Evolutionary conservation across 1,139 yeast genomes (phyloP).

Genomic region (Diutina siamensis): DNA sequence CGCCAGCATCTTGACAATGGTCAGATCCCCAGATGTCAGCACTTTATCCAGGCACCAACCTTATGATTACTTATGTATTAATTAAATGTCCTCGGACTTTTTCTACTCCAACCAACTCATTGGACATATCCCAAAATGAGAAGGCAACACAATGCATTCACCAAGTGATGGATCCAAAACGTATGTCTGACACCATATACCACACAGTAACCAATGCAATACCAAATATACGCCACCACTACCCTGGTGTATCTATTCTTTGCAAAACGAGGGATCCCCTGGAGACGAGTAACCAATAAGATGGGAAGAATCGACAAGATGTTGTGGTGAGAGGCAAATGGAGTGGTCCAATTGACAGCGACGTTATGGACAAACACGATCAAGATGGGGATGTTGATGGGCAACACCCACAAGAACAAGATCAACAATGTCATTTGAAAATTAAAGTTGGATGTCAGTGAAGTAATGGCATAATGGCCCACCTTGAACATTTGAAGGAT

Average conservation of each 20-base stretch:
- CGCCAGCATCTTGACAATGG: no score
- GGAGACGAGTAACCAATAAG: conserved; percentile 21
- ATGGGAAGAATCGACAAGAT: conserved; percentile 57
- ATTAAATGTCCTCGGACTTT: background rate
- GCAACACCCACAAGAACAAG: conserved; percentile 38
- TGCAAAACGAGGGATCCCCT: background rate
- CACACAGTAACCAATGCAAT: conserved; percentile 42
- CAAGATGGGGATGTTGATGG: conserved; percentile 56
- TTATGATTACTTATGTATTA: no score
- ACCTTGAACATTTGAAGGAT: conserved; percentile 40
- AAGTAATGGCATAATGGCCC: background rate
- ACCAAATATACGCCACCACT: conserved; percentile 14
- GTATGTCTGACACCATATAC: conserved; percentile 60
- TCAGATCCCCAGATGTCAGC: background rate
- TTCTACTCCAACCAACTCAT: no score
- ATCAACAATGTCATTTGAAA: conserved; percentile 45
- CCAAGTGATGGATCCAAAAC: conserved; percentile 58
- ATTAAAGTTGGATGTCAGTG: conserved; percentile 17
- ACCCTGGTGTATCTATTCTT: conserved; percentile 6
- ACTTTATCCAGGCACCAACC: background rate
- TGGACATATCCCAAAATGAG: conserved; percentile 1
- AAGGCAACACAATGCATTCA: conserved; percentile 39
- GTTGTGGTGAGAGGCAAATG: conserved; percentile 70
- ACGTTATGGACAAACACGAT: conserved; percentile 63
- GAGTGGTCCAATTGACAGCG: conserved; percentile 59